A percentile compares a stretch with the other conserved stretches of the same genome.
phyloP scores from a whole-genome alignment of 2,329 filamentous ascomycete genomes.

The Aureobasidium leucospermi region DNA sequence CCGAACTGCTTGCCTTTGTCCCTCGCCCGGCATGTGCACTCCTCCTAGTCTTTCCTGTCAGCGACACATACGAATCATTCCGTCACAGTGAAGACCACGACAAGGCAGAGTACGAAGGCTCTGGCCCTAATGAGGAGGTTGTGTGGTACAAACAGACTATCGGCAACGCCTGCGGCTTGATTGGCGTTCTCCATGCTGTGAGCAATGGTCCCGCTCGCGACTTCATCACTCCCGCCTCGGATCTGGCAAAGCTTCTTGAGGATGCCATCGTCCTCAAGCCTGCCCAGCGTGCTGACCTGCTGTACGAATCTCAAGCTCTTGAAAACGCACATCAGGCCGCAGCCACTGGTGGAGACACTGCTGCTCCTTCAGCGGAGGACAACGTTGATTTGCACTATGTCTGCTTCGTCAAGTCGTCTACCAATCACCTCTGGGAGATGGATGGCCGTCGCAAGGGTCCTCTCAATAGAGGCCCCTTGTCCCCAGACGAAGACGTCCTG shows the following conservation, averaged over 20 bases:
- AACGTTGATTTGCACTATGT: constrained; percentile 93
- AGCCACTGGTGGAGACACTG: constrained; percentile 69
- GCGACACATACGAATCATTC: constrained; percentile 67
- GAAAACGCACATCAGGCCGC: constrained; percentile 73
- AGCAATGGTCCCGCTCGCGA: constrained; percentile 65
- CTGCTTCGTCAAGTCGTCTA: constrained; percentile 74
- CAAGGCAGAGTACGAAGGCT: constrained; percentile 56
- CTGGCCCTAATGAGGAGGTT: constrained; percentile 65
- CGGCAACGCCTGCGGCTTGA: constrained; percentile 83
- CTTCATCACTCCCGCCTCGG: constrained; percentile 51
- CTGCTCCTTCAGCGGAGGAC: constrained; percentile 69
- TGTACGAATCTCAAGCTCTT: constrained; percentile 70
- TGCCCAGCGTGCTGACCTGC: constrained; percentile 57
- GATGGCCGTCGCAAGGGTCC: constrained; percentile 70
- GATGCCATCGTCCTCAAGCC: constrained; percentile 65
- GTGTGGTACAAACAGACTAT: constrained; percentile 96
- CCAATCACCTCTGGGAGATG: constrained; percentile 66
- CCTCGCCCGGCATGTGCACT: constrained; percentile 83
- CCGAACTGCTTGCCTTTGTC: constrained; percentile 75
- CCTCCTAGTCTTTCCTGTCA: constrained; percentile 86
- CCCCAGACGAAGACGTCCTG: constrained; percentile 41
- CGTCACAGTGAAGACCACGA: constrained; percentile 65
- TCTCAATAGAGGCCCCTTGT: constrained; percentile 50
- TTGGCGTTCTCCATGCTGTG: constrained; percentile 77
- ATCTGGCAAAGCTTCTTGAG: constrained; percentile 58